These are phyloP conservation scores for Boeremia lycopersici DNA, from an alignment of 2,329 filamentous ascomycete species.

Conservation along the genomic window DNA sequence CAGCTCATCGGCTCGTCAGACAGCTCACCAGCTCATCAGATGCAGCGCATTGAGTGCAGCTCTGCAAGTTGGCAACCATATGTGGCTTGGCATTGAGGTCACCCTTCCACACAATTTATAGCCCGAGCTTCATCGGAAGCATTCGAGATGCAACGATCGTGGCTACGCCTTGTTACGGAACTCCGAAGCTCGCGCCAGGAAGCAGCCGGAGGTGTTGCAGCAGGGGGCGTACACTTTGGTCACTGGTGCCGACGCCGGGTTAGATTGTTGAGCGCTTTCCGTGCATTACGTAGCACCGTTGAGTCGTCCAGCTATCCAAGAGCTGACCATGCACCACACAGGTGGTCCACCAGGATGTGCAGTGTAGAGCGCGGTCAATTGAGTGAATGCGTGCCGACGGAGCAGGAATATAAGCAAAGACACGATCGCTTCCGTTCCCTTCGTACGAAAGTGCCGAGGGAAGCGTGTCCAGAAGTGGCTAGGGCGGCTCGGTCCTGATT, in stretches of 20 bases:
- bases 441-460: slow-evolving; percentile 10
- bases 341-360: not conserved
- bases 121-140: not conserved
- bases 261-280: slow-evolving; percentile 12
- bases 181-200: not conserved
- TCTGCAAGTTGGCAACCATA: too few species aligned
- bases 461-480: not conserved
- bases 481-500: slow-evolving; percentile 3
- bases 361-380: not conserved
- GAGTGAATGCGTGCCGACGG: not conserved
- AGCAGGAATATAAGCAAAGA: not conserved
- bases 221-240: not conserved
- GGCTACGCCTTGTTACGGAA: not conserved
- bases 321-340: not conserved
- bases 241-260: slow-evolving; percentile 1
- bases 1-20: too few species aligned
- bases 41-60: too few species aligned
- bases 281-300: slow-evolving; percentile 9
- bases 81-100: too few species aligned
- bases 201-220: not conserved
- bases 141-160: not conserved
- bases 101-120: not conserved
- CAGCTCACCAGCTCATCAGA: too few species aligned
- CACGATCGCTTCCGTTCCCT: not conserved
- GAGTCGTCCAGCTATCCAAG: not conserved